Percentiles rank a stretch among this genome's conserved stretches.
Evolutionary conservation across 1,284 basidiomycete genomes (phyloP).

Genomic region (Macrocystidia cucumis): DNA sequence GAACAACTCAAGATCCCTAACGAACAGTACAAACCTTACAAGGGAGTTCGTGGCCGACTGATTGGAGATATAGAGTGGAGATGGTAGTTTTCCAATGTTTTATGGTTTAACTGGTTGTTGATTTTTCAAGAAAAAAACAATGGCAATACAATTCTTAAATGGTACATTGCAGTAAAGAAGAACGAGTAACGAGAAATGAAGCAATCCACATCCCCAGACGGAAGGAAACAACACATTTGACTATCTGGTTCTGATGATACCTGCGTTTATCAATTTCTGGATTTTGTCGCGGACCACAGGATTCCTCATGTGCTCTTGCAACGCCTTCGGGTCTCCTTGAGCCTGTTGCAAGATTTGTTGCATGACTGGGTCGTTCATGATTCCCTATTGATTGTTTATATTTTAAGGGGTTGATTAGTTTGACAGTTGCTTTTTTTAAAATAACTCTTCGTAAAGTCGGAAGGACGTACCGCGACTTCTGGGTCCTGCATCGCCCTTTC

Average conservation of each 20-base stretch:
- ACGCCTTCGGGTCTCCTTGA: slow-evolving; percentile 81
- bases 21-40: slow-evolving; percentile 82
- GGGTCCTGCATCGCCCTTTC: slow-evolving; percentile 96
- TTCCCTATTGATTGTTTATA: no score
- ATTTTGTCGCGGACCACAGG: slow-evolving; percentile 81
- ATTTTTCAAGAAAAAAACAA: neutral
- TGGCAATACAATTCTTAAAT: neutral
- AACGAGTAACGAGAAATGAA: no score
- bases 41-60: slow-evolving; percentile 64
- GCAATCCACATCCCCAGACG: neutral
- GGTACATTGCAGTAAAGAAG: neutral
- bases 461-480: slow-evolving; percentile 75
- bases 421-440: no score
- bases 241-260: slow-evolving; percentile 80
- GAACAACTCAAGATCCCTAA: slow-evolving; percentile 81
- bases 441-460: no score
- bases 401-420: no score
- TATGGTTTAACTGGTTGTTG: no score
- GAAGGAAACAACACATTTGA: slow-evolving; percentile 1
- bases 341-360: slow-evolving; percentile 94
- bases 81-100: slow-evolving; percentile 44
- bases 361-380: slow-evolving; percentile 87
- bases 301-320: slow-evolving; percentile 98
- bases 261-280: slow-evolving; percentile 89
- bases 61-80: slow-evolving; percentile 67